A percentile compares a stretch with the other conserved stretches of the same genome.
Conservation (phyloP, 352 stramenopile genomes). For the Thraustotheca clavata region DNA sequence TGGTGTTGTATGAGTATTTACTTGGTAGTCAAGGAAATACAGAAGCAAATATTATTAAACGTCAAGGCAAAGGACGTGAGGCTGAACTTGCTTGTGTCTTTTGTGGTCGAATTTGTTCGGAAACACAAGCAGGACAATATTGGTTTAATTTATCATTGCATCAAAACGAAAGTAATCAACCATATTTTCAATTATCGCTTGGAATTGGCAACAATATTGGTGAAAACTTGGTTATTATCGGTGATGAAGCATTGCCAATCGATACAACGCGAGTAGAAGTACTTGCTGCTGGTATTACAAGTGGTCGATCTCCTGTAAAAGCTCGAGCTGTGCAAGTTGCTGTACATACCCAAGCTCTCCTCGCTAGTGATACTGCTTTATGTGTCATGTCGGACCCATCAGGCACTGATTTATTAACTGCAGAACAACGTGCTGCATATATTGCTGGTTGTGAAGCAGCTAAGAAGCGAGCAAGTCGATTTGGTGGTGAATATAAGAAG, state of each 20-base stretch:
- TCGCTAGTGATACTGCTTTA: constrained; percentile 34
- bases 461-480: constrained; percentile 48
- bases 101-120: constrained; percentile 52
- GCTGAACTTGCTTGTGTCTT: constrained; percentile 53
- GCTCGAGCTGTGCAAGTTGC: constrained; percentile 39
- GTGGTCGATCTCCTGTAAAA: constrained; percentile 48
- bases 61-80: constrained; percentile 30
- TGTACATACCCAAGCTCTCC: constrained; percentile 3
- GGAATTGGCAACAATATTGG: constrained; percentile 46
- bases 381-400: constrained; percentile 48
- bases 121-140: constrained; percentile 53
- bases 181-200: constrained; percentile 33
- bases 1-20: constrained; percentile 12
- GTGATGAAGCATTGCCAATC: constrained; percentile 26
- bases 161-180: constrained; percentile 28
- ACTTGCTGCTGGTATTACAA: constrained; percentile 47
- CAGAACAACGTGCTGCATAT: constrained; percentile 43
- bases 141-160: constrained; percentile 32
- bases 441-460: constrained; percentile 34
- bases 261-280: constrained; percentile 27
- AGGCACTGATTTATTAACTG: constrained; percentile 49
- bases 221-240: constrained; percentile 46
- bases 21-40: constrained; percentile 18
- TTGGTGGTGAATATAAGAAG: constrained; percentile 48
- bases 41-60: constrained; percentile 17